Evolutionary conservation across 2,329 filamentous ascomycete genomes (phyloP).

Genomic region (Penicillium sp.): DNA sequence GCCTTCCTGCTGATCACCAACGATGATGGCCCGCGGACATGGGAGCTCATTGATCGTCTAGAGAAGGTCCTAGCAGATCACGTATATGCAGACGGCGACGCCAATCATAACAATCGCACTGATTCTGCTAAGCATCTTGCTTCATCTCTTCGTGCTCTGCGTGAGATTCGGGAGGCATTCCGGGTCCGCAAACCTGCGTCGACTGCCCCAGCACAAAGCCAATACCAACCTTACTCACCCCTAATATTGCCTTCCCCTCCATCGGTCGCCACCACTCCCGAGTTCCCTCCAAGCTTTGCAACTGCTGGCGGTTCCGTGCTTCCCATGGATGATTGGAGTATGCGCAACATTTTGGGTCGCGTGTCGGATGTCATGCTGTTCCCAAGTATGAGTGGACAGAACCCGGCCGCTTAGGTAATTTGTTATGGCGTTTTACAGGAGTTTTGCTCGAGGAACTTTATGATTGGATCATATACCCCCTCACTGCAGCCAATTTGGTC

Average conservation of each 20-base stretch:
- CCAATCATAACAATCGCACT: constrained; percentile 28
- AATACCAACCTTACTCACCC: constrained; percentile 7
- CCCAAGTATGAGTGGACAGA: constrained; percentile 27
- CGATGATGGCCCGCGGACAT: constrained; percentile 28
- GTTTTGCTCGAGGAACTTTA: neutral
- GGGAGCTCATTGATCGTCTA: constrained; percentile 30
- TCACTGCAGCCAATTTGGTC: neutral
- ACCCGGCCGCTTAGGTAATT: constrained; percentile 2
- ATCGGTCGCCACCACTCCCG: constrained; percentile 9
- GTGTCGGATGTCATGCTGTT: constrained; percentile 40
- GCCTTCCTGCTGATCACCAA: constrained; percentile 40
- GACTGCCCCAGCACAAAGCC: neutral
- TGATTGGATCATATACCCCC: neutral
- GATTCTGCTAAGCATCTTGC: constrained; percentile 36
- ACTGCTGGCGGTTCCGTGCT: neutral
- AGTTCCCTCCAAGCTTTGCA: constrained; percentile 1
- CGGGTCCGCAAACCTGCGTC: constrained; percentile 13
- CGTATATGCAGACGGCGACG: constrained; percentile 28
- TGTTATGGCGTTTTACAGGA: neutral
- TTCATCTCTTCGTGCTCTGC: constrained; percentile 33
- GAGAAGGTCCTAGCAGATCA: constrained; percentile 33
- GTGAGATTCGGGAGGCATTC: constrained; percentile 33
- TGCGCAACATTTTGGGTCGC: constrained; percentile 33
- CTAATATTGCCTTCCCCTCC: constrained; percentile 17
- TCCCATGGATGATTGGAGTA: constrained; percentile 25